Evolutionary conservation across 1,284 basidiomycete species (phyloP).

Genomic region (Rhodotorula sp.): DNA sequence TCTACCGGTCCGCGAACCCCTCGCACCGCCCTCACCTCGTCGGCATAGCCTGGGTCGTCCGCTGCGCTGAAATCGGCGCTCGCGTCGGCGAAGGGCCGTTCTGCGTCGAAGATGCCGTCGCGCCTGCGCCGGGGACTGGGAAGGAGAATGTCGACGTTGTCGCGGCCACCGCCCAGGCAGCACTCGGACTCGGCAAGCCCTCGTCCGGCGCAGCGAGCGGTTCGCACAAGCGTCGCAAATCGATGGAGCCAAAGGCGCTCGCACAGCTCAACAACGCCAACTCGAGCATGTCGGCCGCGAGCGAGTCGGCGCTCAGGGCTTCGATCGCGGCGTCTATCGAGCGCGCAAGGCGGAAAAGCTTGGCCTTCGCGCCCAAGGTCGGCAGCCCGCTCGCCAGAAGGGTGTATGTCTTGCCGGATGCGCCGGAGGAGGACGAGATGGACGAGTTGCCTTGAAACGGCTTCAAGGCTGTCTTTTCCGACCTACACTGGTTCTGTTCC

Average conservation of each 20-base stretch:
- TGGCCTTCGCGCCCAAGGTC: conserved; percentile 41
- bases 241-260: conserved; percentile 40
- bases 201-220: not conserved
- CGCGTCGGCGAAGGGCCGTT: conserved; percentile 66
- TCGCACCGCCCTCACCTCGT: conserved; percentile 65
- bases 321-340: conserved; percentile 38
- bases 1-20: conserved; percentile 56
- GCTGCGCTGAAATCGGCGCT: conserved; percentile 69
- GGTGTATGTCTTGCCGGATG: conserved; percentile 31
- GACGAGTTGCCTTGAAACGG: too few relatives aligned
- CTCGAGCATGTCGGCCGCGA: not conserved
- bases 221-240: conserved; percentile 16
- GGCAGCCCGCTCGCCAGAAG: conserved; percentile 41
- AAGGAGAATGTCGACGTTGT: conserved; percentile 50
- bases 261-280: conserved; percentile 20
- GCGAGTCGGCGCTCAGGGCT: conserved; percentile 23
- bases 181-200: not conserved
- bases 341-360: conserved; percentile 33
- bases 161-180: conserved; percentile 12
- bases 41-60: conserved; percentile 87
- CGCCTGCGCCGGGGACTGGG: not conserved
- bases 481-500: too few relatives aligned
- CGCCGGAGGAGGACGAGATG: conserved; percentile 26
- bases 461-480: too few relatives aligned
- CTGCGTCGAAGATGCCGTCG: conserved; percentile 59